A percentile compares a stretch with the other conserved stretches of the same genome.
phyloP scores from a whole-genome alignment of 2,329 filamentous ascomycete genomes.

The Penicillium hordei region DNA sequence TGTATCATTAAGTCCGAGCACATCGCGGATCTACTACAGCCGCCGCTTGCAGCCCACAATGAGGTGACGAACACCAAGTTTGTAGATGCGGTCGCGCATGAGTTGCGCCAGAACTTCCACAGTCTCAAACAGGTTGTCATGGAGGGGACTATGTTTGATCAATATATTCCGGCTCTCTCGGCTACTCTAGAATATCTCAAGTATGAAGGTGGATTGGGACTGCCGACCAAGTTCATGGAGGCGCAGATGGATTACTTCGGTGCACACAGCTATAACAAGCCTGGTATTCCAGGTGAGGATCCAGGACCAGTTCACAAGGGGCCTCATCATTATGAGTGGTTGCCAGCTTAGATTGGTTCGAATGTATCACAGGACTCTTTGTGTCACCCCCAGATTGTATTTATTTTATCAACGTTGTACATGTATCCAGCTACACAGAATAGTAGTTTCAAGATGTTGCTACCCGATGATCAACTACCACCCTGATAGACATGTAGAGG shows the following conservation, averaged over 20 bases:
- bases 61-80: conserved; percentile 40
- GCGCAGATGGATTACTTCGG: conserved; percentile 72
- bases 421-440: background rate
- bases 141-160: conserved; percentile 57
- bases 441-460: background rate
- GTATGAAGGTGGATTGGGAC: conserved; percentile 57
- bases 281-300: conserved; percentile 52
- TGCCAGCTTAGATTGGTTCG: conserved; percentile 36
- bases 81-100: conserved; percentile 51
- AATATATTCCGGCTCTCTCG: conserved; percentile 60
- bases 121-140: conserved; percentile 58
- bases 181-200: conserved; percentile 68
- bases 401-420: background rate
- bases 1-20: conserved; percentile 70
- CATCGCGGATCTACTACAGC: conserved; percentile 60
- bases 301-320: conserved; percentile 56
- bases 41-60: conserved; percentile 27
- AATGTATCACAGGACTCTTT: background rate
- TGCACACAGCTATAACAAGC: conserved; percentile 62
- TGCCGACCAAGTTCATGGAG: conserved; percentile 70
- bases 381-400: background rate
- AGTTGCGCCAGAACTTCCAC: conserved; percentile 54
- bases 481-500: background rate
- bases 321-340: conserved; percentile 65
- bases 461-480: background rate